Base-by-base conservation (phyloP, 306 rosid genomes). In the Castanea sativa region DNA sequence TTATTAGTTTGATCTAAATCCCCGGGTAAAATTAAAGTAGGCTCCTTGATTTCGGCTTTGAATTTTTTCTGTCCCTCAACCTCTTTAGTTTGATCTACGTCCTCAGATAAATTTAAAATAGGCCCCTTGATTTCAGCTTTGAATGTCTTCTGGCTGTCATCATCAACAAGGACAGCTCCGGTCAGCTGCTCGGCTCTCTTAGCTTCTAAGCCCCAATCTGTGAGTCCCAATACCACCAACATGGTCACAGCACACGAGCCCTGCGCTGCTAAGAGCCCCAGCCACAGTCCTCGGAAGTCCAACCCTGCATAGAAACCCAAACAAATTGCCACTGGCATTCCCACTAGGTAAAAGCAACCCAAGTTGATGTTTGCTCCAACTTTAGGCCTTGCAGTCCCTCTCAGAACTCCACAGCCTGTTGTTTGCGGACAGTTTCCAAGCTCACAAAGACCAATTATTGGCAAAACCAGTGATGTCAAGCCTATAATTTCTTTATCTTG, bases 351-450 rank as follows among this genome's bases (percentile, higher is more conserved):
- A 65, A 94, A 94, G 71, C 99, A 91, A 1, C 97, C 90, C 81
- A 94, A 63, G 83, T 94, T 94, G 55, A 94, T 89, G 27, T 91
- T 83, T 2, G 99, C 99, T 9, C 94, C 99, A 3, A 89, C 88
- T 79, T 88, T 91, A 5, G 97, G 97, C 86, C 99, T 84, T 19
- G 99, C 99, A 1, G 94, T 91, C 6, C 99, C 99, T 75, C 99
- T 88, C 7, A 94, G 75, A 2, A 92, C 97, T 5, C 99, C 99
- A 71, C 99, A 94, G 2, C 99, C 99, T 6, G 99, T 90, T 21
- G 99, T 94, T 69, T 94, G 99, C 2, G 99, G 99, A 60, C 97
- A 94, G 33, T 94, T 94, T 15, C 99, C 99, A 0, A 94, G 86
- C 86, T 94, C 99, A 73, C 97, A 94, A 0, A 94, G 89, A 1